Evolutionary conservation across 192 early-diverging fungal genomes (phyloP).

Genomic region (Backusella tarrabulga): DNA sequence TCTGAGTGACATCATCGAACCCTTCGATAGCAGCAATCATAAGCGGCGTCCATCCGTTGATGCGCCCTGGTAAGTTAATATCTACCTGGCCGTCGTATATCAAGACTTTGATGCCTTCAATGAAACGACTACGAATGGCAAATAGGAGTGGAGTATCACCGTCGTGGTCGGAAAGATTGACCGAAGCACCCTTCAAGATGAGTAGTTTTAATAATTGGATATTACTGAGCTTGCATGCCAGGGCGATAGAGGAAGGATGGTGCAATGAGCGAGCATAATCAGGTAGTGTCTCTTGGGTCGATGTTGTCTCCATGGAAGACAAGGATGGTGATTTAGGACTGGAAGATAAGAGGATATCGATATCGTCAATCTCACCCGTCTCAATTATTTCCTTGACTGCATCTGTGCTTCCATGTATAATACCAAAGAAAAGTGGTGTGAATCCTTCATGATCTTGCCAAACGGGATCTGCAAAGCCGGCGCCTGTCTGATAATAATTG

Average conservation of each 20-base stretch:
- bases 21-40: constrained; percentile 65
- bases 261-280: constrained; percentile 16
- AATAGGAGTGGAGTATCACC: constrained; percentile 64
- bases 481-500: constrained; percentile 26
- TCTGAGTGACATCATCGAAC: constrained; percentile 46
- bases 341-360: constrained; percentile 38
- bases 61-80: constrained; percentile 47
- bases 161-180: constrained; percentile 62
- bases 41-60: constrained; percentile 60
- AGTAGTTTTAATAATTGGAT: constrained; percentile 45
- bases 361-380: constrained; percentile 46
- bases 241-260: constrained; percentile 46
- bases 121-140: constrained; percentile 48
- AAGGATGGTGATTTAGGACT: constrained; percentile 5
- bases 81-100: constrained; percentile 38
- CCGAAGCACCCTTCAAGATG: constrained; percentile 50
- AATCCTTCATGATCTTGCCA: constrained; percentile 66
- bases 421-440: constrained; percentile 62
- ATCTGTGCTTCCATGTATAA: constrained; percentile 47
- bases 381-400: constrained; percentile 50
- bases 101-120: constrained; percentile 48
- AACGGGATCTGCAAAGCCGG: constrained; percentile 32
- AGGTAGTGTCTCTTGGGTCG: neutral
- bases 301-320: neutral
- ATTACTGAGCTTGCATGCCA: constrained; percentile 53